Evolutionary conservation across 768 basidiomycete genomes (phyloP).

Genomic region (Auricularia heimuer): DNA sequence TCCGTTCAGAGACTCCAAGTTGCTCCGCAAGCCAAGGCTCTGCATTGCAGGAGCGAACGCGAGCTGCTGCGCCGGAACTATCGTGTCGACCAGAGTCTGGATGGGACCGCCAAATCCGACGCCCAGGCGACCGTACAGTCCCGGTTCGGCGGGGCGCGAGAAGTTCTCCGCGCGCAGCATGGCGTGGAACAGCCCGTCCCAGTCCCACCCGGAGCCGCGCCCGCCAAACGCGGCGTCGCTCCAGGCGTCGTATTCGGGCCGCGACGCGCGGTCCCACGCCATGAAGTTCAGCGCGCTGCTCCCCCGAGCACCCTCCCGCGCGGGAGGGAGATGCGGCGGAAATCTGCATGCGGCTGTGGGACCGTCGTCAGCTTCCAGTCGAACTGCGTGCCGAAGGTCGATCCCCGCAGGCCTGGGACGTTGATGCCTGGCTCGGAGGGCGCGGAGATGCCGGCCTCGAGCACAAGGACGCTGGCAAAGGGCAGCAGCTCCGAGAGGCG

Average conservation of each 20-base stretch:
- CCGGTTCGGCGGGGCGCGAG: no score
- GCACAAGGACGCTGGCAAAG: no score
- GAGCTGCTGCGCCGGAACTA: no score
- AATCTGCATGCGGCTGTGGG: background rate
- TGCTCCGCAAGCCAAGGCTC: no score
- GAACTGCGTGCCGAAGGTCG: background rate
- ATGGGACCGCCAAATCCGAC: no score
- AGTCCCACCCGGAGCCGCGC: background rate
- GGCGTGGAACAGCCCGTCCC: no score
- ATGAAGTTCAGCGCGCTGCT: conserved; percentile 5
- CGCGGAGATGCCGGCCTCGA: no score
- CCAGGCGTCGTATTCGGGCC: conserved; percentile 6
- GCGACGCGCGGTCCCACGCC: conserved; percentile 7
- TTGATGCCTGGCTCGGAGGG: background rate
- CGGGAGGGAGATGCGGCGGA: background rate
- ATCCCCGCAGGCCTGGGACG: background rate
- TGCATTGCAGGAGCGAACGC: no score
- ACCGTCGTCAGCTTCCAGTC: conserved; percentile 7
- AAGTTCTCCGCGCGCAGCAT: no score
- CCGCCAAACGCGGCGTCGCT: background rate
- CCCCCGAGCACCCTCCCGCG: conserved; percentile 6
- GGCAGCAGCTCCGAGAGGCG: no score
- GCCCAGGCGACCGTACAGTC: no score
- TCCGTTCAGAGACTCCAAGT: background rate
- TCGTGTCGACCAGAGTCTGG: no score